Conservation (phyloP, 2,329 filamentous ascomycete species). For the Cyclaneusma minus region DNA sequence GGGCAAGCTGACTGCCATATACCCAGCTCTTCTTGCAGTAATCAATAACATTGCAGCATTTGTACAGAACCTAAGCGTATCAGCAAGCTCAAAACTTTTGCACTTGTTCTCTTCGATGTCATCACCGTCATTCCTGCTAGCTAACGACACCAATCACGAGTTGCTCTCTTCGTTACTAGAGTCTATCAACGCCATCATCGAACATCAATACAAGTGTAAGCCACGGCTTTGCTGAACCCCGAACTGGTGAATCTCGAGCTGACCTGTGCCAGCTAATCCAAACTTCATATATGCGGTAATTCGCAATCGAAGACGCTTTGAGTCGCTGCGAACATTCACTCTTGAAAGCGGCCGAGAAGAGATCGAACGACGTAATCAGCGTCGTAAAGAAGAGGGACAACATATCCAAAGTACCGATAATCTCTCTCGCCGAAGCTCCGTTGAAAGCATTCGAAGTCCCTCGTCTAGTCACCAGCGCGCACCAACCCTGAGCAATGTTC, state of each 20-base stretch:
- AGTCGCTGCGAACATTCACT: slow-evolving; percentile 74
- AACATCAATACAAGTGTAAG: slow-evolving; percentile 71
- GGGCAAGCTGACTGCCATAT: slow-evolving; percentile 78
- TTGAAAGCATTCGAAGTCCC: slow-evolving; percentile 53
- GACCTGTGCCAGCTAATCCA: slow-evolving; percentile 46
- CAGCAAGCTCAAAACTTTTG: slow-evolving; percentile 66
- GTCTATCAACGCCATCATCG: slow-evolving; percentile 76
- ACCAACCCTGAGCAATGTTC: slow-evolving; percentile 48
- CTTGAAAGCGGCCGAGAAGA: slow-evolving; percentile 86
- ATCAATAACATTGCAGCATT: slow-evolving; percentile 89
- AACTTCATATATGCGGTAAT: slow-evolving; percentile 68
- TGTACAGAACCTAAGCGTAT: slow-evolving; percentile 57
- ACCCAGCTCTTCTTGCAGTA: slow-evolving; percentile 79
- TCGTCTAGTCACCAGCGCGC: slow-evolving; percentile 34
- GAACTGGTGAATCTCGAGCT: too few relatives aligned
- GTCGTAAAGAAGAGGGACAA: slow-evolving; percentile 45
- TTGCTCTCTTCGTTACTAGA: slow-evolving; percentile 72
- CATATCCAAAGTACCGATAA: slow-evolving; percentile 31
- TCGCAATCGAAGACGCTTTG: slow-evolving; percentile 67
- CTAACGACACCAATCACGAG: slow-evolving; percentile 79
- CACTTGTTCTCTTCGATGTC: slow-evolving; percentile 89
- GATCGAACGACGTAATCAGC: slow-evolving; percentile 63
- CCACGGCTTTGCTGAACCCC: slow-evolving; percentile 7
- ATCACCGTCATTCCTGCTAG: slow-evolving; percentile 77
- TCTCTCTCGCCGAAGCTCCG: slow-evolving; percentile 36